A percentile compares a stretch with the other conserved stretches of the same genome.
Evolutionary conservation across 306 rosid species (phyloP).

Genomic region (Vicia faba): DNA sequence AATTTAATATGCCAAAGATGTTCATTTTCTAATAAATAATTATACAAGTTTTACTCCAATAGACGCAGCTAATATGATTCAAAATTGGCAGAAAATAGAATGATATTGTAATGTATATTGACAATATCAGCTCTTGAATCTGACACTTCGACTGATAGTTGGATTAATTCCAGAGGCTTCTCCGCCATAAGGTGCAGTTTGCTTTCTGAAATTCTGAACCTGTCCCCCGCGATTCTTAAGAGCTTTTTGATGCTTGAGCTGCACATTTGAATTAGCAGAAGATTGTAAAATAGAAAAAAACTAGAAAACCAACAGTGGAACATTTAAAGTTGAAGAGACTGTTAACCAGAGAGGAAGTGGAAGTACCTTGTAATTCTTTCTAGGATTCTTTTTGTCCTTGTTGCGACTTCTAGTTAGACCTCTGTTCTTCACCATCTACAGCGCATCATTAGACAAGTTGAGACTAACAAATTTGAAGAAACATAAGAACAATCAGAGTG

Average conservation of each 20-base stretch:
- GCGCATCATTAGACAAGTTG: slow-evolving; percentile 23
- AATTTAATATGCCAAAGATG: slow-evolving; percentile 12
- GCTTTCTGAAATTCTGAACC: slow-evolving; percentile 60
- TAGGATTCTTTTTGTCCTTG: slow-evolving; percentile 79
- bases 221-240: slow-evolving; percentile 63
- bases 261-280: slow-evolving; percentile 33
- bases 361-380: slow-evolving; percentile 91
- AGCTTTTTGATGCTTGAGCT: slow-evolving; percentile 79
- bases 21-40: neutral
- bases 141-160: slow-evolving; percentile 65
- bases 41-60: neutral
- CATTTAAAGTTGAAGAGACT: neutral
- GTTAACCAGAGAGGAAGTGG: neutral
- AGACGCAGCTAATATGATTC: neutral
- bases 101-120: slow-evolving; percentile 3
- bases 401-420: slow-evolving; percentile 77
- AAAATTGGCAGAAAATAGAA: slow-evolving; percentile 18
- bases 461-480: neutral
- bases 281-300: neutral
- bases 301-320: slow-evolving; percentile 7
- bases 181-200: slow-evolving; percentile 66
- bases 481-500: neutral
- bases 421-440: slow-evolving; percentile 78
- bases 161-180: slow-evolving; percentile 81
- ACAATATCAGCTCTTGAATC: slow-evolving; percentile 55